Evolutionary conservation across 116 monocot genomes (phyloP), one percentile per base, ranked within the genome.

Genomic region (Thalassia testudinum): DNA sequence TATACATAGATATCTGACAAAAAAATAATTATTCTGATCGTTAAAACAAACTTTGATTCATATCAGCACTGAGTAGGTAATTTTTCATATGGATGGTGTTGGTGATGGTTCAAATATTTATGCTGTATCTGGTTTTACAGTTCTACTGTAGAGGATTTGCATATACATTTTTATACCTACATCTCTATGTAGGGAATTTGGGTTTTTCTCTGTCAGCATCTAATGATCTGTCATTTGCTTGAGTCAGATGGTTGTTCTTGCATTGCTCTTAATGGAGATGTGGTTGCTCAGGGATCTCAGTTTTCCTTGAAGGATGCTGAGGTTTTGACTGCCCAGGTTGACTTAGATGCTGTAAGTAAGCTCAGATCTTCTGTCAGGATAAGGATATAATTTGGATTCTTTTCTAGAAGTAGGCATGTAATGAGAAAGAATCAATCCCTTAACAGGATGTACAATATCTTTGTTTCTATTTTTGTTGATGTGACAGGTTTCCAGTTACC

Each of bases 241-340:
- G 28, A 17, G 27, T 52, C 64, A 95, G 95, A 95, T 85, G 95
- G 95, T 42, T 95, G 95, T 53, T 88, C 79, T 49, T 95, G 85
- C 43, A 76, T 95, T 71, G 81, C 85, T 61, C 70, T 95, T 21
- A 95, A 95, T 68, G 95, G 95, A 70, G 95, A 95, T 63, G 67
- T 88, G 40, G 79, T 95, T 62, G 79, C 88, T 52, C 95, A 88
- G 61, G 95, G 88, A 62, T 95, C 95, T 62, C 95, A 95, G 49
- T 95, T 95, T 70, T 95, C 95, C 56, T 72, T 95, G 74, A 88
- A 85, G 62, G 95, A 95, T 63, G 66, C 82, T 45, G 95, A 95
- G 72, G 85, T 95, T 62, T 69, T 82, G 67, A 66, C 56, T 66
- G 97, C 90, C 50, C 43, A 65, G 58, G 85, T 86, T 48, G 90